Evolutionary conservation across 2,329 filamentous ascomycete species (phyloP).

Genomic region (Paradendryphiella salina): DNA sequence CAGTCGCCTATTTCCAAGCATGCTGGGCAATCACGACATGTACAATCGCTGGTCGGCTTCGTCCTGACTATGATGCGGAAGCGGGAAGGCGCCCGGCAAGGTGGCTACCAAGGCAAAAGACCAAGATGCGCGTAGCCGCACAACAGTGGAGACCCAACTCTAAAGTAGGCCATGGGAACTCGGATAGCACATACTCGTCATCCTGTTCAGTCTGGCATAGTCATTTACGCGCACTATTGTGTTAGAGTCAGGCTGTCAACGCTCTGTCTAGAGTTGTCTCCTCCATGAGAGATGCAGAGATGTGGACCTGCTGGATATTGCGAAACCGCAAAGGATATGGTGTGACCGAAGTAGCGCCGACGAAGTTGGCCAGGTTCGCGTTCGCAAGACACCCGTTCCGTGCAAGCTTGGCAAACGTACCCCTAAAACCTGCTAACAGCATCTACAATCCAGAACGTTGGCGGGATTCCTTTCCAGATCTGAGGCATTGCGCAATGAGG

Average conservation of each 20-base stretch:
- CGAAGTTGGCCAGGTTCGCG: background rate
- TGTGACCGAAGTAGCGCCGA: slow-evolving; percentile 5
- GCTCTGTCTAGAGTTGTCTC: background rate
- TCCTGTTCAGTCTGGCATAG: too few relatives aligned
- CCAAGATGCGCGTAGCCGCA: too few relatives aligned
- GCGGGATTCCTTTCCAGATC: background rate
- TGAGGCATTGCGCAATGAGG: background rate
- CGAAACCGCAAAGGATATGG: background rate
- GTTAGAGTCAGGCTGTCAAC: background rate
- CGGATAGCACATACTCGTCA: too few relatives aligned
- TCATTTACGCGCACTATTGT: background rate
- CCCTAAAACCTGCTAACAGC: background rate
- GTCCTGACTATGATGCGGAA: too few relatives aligned
- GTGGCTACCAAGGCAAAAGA: too few relatives aligned
- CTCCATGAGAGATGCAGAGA: background rate
- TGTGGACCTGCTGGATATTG: background rate
- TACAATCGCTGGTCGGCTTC: too few relatives aligned
- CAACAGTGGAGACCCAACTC: too few relatives aligned
- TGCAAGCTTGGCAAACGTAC: background rate
- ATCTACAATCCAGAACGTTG: background rate
- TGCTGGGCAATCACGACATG: too few relatives aligned
- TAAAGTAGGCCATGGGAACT: too few relatives aligned
- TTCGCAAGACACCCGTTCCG: background rate
- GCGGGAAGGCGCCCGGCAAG: too few relatives aligned
- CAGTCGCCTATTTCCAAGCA: too few relatives aligned